These are phyloP conservation scores for Dianthus caryophyllus DNA, from an alignment of 148 eudicot genomes.

Conservation along the genomic window DNA sequence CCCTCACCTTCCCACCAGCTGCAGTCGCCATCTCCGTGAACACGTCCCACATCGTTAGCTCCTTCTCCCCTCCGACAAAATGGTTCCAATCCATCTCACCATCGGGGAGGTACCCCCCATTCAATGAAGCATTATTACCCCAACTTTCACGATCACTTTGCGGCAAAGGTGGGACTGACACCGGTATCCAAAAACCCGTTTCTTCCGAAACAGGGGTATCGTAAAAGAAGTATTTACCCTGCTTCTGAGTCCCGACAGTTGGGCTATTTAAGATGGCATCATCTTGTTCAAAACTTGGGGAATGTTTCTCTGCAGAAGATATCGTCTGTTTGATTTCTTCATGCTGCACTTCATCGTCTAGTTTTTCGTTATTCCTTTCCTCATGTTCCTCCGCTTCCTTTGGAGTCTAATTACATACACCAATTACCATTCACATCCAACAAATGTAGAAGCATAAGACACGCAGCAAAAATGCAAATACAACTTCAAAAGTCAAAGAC, in stretches of 20 bases:
- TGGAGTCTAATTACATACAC: slow-evolving; percentile 25
- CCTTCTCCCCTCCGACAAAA: slow-evolving; percentile 53
- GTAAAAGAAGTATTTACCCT: slow-evolving; percentile 38
- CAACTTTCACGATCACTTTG: slow-evolving; percentile 41
- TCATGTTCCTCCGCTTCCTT: slow-evolving; percentile 22
- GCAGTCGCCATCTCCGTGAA: slow-evolving; percentile 50
- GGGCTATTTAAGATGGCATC: slow-evolving; percentile 8
- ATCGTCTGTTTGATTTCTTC: slow-evolving; percentile 10
- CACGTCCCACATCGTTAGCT: slow-evolving; percentile 78
- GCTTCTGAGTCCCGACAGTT: slow-evolving; percentile 21
- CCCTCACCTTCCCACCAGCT: slow-evolving; percentile 56
- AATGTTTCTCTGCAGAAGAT: slow-evolving; percentile 14
- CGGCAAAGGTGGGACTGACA: slow-evolving; percentile 55
- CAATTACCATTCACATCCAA: slow-evolving; percentile 7
- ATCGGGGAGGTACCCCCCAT: slow-evolving; percentile 50
- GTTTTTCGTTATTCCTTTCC: slow-evolving; percentile 4
- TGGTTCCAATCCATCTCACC: slow-evolving; percentile 57
- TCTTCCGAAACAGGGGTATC: slow-evolving; percentile 56
- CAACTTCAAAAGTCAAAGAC: too few species aligned
- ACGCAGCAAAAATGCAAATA: neutral
- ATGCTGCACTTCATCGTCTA: slow-evolving; percentile 17
- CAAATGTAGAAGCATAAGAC: slow-evolving; percentile 10
- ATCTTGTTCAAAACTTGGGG: neutral
- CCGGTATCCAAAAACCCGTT: slow-evolving; percentile 68
- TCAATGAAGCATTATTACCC: slow-evolving; percentile 37